phyloP scores from a whole-genome alignment of 1,284 basidiomycete genomes.

The Trichosporon ovoides region DNA sequence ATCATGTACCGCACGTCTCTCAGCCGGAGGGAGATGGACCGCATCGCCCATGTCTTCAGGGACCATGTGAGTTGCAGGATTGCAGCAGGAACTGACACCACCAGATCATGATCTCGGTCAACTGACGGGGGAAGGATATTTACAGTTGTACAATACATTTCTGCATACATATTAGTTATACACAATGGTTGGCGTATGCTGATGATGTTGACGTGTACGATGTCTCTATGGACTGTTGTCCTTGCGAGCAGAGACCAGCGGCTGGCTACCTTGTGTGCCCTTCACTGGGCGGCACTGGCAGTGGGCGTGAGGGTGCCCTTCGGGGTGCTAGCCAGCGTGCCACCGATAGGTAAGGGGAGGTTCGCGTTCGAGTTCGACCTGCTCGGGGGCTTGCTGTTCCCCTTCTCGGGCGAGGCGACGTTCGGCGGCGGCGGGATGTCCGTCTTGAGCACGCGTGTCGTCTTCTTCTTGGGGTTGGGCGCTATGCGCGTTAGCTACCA shows the following conservation, averaged over 20 bases:
- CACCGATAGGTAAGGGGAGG: slow-evolving; percentile 22
- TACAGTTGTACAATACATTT: too few species aligned
- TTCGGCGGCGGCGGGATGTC: slow-evolving; percentile 43
- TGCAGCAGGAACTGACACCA: too few species aligned
- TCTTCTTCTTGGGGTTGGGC: slow-evolving; percentile 49
- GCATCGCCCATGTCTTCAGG: slow-evolving; percentile 34
- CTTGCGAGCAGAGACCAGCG: not conserved
- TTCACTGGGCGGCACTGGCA: not conserved
- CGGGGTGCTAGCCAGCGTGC: slow-evolving; percentile 29
- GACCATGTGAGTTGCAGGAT: slow-evolving; percentile 33
- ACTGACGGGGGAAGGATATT: not conserved
- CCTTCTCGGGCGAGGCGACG: slow-evolving; percentile 13
- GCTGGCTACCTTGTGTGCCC: not conserved
- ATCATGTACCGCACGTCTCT: slow-evolving; percentile 45
- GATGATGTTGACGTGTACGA: too few species aligned
- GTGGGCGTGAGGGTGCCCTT: slow-evolving; percentile 1
- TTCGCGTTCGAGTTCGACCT: slow-evolving; percentile 3
- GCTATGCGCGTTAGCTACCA: slow-evolving; percentile 24
- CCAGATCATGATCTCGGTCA: not conserved
- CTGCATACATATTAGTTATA: too few species aligned
- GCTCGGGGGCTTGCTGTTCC: slow-evolving; percentile 17
- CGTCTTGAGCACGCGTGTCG: slow-evolving; percentile 47
- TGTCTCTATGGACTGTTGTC: too few species aligned
- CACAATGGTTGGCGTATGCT: too few species aligned
- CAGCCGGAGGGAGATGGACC: slow-evolving; percentile 37